Conservation (phyloP, 2,329 filamentous ascomycete genomes). For the Aspergillus sojae region DNA sequence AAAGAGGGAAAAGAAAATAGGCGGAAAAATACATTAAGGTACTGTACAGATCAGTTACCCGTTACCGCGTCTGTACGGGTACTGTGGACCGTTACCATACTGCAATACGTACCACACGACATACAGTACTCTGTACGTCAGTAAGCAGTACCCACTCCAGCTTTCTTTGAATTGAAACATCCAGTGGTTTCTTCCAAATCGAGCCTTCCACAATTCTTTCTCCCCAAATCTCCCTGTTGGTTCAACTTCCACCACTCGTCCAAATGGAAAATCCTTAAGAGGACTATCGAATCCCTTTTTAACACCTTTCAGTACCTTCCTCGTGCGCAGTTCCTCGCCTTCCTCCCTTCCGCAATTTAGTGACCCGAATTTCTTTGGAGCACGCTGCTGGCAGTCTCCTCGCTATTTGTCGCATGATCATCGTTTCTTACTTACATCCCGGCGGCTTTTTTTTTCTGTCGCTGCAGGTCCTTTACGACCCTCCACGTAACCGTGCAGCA, state of each 20-base stretch:
- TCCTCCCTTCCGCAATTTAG: conserved; percentile 15
- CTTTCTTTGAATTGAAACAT: conserved; percentile 30
- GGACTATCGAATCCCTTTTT: conserved; percentile 1
- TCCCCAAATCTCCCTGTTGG: conserved; percentile 13
- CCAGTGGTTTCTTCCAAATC: conserved; percentile 28
- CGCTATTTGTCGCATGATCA: conserved; percentile 29
- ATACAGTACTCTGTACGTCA: conserved; percentile 16
- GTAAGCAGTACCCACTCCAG: conserved; percentile 23
- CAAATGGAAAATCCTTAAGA: conserved; percentile 11
- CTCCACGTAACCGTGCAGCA: conserved; percentile 42
- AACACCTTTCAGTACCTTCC: background rate
- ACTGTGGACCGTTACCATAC: conserved; percentile 14
- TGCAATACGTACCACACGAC: conserved; percentile 12
- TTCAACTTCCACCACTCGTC: conserved; percentile 4
- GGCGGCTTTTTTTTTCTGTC: conserved; percentile 21
- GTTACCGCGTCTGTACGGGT: conserved; percentile 11
- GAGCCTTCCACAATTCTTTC: conserved; percentile 28
- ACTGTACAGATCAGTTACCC: background rate
- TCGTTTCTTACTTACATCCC: conserved; percentile 28
- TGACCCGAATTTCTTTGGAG: conserved; percentile 9
- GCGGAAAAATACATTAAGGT: background rate
- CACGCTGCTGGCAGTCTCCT: conserved; percentile 18
- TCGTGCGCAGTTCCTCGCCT: background rate
- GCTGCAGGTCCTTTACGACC: conserved; percentile 31
- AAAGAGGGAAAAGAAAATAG: background rate